Percentiles rank a stretch among this genome's conserved stretches.
phyloP scores from a whole-genome alignment of 352 stramenopile genomes.

The Globisporangium sylvaticum region DNA sequence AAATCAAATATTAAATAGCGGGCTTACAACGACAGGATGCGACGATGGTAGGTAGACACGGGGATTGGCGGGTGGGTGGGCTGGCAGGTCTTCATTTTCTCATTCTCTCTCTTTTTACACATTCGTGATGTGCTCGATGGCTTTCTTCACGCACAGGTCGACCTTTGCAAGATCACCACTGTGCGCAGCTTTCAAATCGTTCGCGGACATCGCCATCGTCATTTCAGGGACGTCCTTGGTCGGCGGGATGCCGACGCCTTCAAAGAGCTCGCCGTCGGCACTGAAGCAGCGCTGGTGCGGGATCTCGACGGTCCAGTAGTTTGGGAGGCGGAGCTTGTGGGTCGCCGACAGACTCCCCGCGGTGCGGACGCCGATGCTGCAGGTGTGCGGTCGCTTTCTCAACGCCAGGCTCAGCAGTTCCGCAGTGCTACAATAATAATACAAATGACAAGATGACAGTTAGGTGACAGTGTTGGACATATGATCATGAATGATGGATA shows the following conservation, averaged over 20 bases:
- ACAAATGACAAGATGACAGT: constrained; percentile 5
- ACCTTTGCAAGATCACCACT: constrained; percentile 19
- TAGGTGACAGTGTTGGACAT: background rate
- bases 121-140: constrained; percentile 70
- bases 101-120: constrained; percentile 16
- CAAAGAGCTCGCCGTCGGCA: constrained; percentile 50
- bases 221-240: constrained; percentile 29
- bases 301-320: constrained; percentile 82
- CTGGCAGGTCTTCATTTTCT: background rate
- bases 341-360: constrained; percentile 64
- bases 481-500: background rate
- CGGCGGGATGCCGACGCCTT: constrained; percentile 59
- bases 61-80: too few relatives aligned
- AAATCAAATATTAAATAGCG: constrained; percentile 13
- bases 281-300: constrained; percentile 72
- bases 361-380: constrained; percentile 49
- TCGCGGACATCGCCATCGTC: background rate
- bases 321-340: constrained; percentile 64
- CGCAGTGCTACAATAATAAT: constrained; percentile 41
- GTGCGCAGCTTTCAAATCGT: background rate
- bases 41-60: background rate
- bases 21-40: constrained; percentile 1
- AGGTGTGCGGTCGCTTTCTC: constrained; percentile 58
- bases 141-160: constrained; percentile 62
- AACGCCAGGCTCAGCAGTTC: constrained; percentile 69